Conservation (phyloP, 257 asterid genomes). For the Solanum lignicaule region DNA sequence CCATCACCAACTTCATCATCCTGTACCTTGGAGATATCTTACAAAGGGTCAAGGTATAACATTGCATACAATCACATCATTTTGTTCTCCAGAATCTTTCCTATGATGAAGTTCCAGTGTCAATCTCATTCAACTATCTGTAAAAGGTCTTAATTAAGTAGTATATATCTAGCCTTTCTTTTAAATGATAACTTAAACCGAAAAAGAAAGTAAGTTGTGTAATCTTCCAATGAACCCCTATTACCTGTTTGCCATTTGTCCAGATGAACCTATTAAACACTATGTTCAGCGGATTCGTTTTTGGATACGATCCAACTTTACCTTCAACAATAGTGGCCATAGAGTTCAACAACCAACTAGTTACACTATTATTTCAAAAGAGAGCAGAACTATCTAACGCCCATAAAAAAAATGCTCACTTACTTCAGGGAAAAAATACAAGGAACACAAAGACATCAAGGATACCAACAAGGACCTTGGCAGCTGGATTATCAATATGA, state of each 20-base stretch:
- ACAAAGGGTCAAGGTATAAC: constrained; percentile 20
- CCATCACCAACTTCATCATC: constrained; percentile 99
- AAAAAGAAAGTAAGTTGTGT: background rate
- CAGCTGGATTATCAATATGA: constrained; percentile 96
- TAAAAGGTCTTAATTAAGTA: background rate
- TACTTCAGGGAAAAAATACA: background rate
- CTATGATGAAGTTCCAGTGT: background rate
- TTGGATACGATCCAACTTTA: background rate
- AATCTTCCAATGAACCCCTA: background rate
- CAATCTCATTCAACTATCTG: background rate
- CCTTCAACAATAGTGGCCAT: background rate
- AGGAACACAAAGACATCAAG: constrained; percentile 10
- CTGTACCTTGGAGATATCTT: constrained; percentile 95
- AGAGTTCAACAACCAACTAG: background rate
- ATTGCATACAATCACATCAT: background rate
- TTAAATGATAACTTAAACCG: background rate
- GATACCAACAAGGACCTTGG: constrained; percentile 98
- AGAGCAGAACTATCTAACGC: background rate
- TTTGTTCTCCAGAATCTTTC: background rate
- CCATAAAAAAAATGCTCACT: background rate
- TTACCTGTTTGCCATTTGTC: background rate
- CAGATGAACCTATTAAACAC: background rate
- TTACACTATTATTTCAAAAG: background rate
- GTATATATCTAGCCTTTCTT: background rate
- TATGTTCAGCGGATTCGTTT: background rate